phyloP scores from a whole-genome alignment of 139 green algal species.

The Haematococcus lacustris region DNA sequence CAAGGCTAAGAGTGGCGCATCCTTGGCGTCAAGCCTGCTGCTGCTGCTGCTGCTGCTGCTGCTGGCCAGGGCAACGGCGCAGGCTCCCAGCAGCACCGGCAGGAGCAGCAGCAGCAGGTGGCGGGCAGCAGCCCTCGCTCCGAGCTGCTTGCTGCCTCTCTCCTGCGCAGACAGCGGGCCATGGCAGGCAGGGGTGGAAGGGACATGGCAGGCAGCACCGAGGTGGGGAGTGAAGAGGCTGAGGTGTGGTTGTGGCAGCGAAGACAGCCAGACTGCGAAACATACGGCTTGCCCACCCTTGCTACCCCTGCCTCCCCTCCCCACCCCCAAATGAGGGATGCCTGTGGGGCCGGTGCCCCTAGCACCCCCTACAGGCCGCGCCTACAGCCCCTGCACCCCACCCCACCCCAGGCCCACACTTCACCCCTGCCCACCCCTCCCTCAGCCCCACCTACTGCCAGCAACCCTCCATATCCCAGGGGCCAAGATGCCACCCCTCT shows the following conservation, averaged over 20 bases:
- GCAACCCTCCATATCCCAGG: too few species aligned
- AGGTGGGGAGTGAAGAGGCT: not conserved
- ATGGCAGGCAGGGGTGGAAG: not conserved
- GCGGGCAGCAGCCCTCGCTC: not conserved
- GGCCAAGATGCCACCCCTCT: too few species aligned
- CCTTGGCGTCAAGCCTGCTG: not conserved
- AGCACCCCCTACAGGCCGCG: not conserved
- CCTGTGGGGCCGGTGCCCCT: not conserved
- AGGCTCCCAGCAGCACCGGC: not conserved
- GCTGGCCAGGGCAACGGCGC: not conserved
- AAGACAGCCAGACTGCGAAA: not conserved
- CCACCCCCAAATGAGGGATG: not conserved
- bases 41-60: not conserved
- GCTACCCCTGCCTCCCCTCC: not conserved
- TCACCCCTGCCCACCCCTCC: too few species aligned
- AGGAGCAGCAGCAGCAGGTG: slow-evolving; percentile 1
- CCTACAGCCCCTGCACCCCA: too few species aligned
- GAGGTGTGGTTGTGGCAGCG: not conserved
- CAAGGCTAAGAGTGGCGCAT: not conserved
- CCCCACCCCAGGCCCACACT: too few species aligned
- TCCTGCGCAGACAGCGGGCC: not conserved
- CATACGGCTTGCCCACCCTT: not conserved
- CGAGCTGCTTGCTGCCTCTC: slow-evolving; percentile 11
- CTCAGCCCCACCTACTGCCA: too few species aligned
- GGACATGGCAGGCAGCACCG: not conserved